These are phyloP conservation scores for Dillenia turbinata DNA, from an alignment of 164 flowering plant genomes.

Conservation along the genomic window DNA sequence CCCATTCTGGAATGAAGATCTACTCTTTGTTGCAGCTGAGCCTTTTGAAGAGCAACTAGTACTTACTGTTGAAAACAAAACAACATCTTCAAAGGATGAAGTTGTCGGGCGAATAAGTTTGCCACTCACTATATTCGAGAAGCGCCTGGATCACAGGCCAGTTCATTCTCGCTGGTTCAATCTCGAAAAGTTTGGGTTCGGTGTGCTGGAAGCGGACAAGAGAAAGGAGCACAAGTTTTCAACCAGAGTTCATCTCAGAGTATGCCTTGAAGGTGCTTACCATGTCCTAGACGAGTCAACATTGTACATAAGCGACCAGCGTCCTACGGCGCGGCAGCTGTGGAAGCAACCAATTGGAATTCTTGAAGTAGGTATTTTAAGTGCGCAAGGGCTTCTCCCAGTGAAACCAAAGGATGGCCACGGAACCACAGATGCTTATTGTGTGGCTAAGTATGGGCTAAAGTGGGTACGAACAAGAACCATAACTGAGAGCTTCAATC, in stretches of 20 bases:
- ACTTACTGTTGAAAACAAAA: constrained; percentile 53
- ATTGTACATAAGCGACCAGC: constrained; percentile 63
- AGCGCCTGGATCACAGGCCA: constrained; percentile 68
- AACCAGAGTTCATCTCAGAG: constrained; percentile 68
- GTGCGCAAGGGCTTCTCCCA: constrained; percentile 68
- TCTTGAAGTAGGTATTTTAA: constrained; percentile 70
- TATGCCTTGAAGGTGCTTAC: constrained; percentile 77
- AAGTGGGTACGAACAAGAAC: constrained; percentile 86
- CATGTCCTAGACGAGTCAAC: constrained; percentile 84
- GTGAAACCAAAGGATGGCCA: constrained; percentile 64
- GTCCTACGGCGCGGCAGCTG: constrained; percentile 79
- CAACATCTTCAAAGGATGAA: constrained; percentile 47
- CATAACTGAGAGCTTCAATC: constrained; percentile 41
- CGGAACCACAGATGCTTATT: constrained; percentile 68
- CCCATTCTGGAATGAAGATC: constrained; percentile 85
- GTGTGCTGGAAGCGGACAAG: constrained; percentile 54
- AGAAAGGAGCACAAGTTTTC: constrained; percentile 66
- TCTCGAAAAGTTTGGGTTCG: constrained; percentile 71
- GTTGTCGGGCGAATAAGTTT: constrained; percentile 38
- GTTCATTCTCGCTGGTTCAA: constrained; percentile 77
- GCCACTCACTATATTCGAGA: constrained; percentile 49
- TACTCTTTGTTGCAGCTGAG: constrained; percentile 75
- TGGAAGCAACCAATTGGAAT: constrained; percentile 78
- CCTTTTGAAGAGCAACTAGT: constrained; percentile 74
- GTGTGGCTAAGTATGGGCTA: constrained; percentile 79